Evolutionary conservation across 768 basidiomycete genomes (phyloP), one percentile per base, ranked within the genome.

Genomic region (Bullera alba): DNA sequence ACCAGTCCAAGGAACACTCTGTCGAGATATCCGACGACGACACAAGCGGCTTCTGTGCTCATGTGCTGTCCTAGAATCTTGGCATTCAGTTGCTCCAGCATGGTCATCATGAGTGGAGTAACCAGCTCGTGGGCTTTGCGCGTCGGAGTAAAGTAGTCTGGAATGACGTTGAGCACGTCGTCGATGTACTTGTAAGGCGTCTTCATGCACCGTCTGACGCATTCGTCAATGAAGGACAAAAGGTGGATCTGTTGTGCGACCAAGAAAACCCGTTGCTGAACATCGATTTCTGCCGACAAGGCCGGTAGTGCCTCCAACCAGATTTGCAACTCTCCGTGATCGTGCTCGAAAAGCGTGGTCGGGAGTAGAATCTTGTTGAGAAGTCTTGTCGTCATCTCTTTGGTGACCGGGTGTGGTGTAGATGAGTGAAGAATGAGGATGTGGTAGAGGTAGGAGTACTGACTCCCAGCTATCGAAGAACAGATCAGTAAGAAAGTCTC

Each of bases 161-260:
- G 52, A 10, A 60, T 39, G 38, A 81, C 64, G 0, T 70, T 61
- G 5, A 77, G 68, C 54, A 83, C 71, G 21, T 83, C 83, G 60
- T 95, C 91, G 46, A 93, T 77, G 65, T 93, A 96, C 25, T 81
- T 79, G 67, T 90, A 86, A 0, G 89, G 87, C 2, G 84, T 85
- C 70, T 85, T 88, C 56, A 84, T 65, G 58, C 84, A 90, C 16
- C 87, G 78, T 50, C 85, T 83, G 2, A 86, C 77, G 63, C 89
- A 93, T 44, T 91, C 88, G 56, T 96, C 92, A 10, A 95, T 60
- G 73, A 95, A 90, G 0, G 61, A 59, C 1, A 76, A 56, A 16
- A 85, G 23, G 83, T 79, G 36, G 50, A 84, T 81, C 42, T 64
- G 62, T 44, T 68, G 66, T 8, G 56, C 57, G 4, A 68, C 27